Evolutionary conservation across 345 rosid genomes (phyloP).

Genomic region (Lumnitzera littorea): DNA sequence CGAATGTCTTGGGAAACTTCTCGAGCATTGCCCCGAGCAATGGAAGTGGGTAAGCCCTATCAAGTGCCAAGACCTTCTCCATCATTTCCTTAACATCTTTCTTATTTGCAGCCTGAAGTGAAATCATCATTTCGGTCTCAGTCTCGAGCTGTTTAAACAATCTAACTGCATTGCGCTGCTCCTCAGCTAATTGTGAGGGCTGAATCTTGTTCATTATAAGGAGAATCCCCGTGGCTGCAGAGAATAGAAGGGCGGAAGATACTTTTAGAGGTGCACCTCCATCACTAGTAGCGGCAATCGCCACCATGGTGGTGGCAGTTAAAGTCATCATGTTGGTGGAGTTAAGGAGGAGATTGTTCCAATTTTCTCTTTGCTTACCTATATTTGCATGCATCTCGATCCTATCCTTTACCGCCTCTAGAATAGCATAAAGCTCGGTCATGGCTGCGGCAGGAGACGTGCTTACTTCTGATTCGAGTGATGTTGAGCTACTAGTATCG

Average conservation of each 20-base stretch:
- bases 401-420: not conserved
- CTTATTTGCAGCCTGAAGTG: not conserved
- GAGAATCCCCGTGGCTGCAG: conserved; percentile 12
- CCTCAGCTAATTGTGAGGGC: conserved; percentile 19
- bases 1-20: conserved; percentile 19
- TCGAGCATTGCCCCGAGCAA: conserved; percentile 27
- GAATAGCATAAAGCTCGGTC: not conserved
- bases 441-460: too few species aligned
- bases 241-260: conserved; percentile 2
- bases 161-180: conserved; percentile 15
- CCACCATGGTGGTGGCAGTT: not conserved
- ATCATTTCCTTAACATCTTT: conserved; percentile 15
- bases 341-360: conserved; percentile 1
- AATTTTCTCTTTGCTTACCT: not conserved
- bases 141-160: conserved; percentile 5
- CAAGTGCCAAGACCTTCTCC: conserved; percentile 30
- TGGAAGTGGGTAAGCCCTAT: conserved; percentile 43
- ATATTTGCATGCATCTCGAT: not conserved
- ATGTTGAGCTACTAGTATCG: too few species aligned
- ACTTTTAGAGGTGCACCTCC: too few species aligned
- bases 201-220: conserved; percentile 19
- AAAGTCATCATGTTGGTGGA: conserved; percentile 4
- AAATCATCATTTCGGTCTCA: conserved; percentile 1
- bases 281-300: not conserved
- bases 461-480: too few species aligned